These are phyloP conservation scores for Cinnamomum chago DNA, from an alignment of 164 flowering plant species.

Conservation along the genomic window DNA sequence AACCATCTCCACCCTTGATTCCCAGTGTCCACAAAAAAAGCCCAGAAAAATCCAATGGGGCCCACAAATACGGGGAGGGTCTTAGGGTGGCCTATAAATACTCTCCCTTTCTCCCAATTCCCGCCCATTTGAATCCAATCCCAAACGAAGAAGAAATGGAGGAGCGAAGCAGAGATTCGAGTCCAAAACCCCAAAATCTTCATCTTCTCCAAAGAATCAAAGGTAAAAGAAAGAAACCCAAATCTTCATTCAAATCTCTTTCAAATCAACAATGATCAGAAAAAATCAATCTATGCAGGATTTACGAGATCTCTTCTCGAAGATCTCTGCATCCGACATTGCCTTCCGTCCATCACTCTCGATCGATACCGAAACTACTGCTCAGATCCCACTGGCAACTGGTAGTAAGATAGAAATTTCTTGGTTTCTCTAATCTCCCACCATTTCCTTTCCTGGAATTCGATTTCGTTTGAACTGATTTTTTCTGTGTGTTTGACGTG, in stretches of 20 bases:
- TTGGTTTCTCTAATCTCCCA: no score
- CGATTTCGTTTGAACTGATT: no score
- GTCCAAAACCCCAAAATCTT: constrained; percentile 16
- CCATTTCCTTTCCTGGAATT: no score
- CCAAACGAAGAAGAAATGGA: neutral
- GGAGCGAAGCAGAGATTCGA: neutral
- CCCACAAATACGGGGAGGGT: no score
- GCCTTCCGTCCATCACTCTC: constrained; percentile 40
- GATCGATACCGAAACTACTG: constrained; percentile 61
- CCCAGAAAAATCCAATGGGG: no score
- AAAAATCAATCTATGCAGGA: constrained; percentile 23
- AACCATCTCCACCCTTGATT: no score
- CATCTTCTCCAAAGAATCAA: constrained; percentile 18
- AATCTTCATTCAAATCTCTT: neutral
- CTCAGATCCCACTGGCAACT: constrained; percentile 39
- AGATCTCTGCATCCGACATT: constrained; percentile 40
- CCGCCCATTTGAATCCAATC: no score
- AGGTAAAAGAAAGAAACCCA: neutral
- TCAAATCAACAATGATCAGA: no score
- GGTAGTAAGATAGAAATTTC: constrained; percentile 26
- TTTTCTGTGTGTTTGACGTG: no score
- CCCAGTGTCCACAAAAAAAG: no score
- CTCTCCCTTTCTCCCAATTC: no score
- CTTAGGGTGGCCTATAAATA: no score
- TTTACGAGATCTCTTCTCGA: constrained; percentile 47